Percentiles rank a stretch among this genome's conserved stretches.
Conservation (phyloP, 2,329 filamentous ascomycete genomes). For the Neonectria hederae region DNA sequence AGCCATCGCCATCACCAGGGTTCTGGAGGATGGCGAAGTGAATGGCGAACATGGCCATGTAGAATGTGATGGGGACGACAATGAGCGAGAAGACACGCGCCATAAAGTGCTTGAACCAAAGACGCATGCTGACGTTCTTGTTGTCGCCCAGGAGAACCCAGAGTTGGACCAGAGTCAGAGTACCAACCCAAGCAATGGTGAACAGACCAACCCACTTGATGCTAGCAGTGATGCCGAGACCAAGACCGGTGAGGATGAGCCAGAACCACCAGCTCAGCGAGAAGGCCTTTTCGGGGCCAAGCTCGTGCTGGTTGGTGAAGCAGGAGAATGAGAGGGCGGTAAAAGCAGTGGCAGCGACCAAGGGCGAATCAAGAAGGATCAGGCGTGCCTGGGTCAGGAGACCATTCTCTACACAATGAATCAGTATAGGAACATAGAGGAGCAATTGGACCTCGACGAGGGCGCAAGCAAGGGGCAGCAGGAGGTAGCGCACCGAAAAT, state of each 20-base stretch:
- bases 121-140: conserved; percentile 82
- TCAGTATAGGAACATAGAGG: conserved; percentile 39
- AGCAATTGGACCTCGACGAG: not conserved
- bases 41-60: conserved; percentile 96
- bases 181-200: conserved; percentile 97
- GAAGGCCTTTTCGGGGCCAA: conserved; percentile 89
- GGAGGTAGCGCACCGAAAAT: conserved; percentile 79
- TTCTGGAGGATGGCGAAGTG: conserved; percentile 95
- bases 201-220: conserved; percentile 99
- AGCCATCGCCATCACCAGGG: conserved; percentile 96
- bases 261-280: conserved; percentile 97
- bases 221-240: conserved; percentile 88
- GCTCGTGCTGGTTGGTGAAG: conserved; percentile 97
- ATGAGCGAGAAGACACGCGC: conserved; percentile 92
- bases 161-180: conserved; percentile 88
- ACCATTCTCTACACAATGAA: conserved; percentile 80
- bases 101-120: conserved; percentile 94
- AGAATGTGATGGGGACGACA: conserved; percentile 87
- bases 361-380: conserved; percentile 94
- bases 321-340: conserved; percentile 90
- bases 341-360: conserved; percentile 92
- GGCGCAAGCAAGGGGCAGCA: not conserved
- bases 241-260: conserved; percentile 86
- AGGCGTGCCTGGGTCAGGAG: conserved; percentile 93
- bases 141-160: conserved; percentile 94